Evolutionary conservation across 108 stramenopile genomes (phyloP), one percentile per base, ranked within the genome.

Genomic region (Craspedostauros australis): DNA sequence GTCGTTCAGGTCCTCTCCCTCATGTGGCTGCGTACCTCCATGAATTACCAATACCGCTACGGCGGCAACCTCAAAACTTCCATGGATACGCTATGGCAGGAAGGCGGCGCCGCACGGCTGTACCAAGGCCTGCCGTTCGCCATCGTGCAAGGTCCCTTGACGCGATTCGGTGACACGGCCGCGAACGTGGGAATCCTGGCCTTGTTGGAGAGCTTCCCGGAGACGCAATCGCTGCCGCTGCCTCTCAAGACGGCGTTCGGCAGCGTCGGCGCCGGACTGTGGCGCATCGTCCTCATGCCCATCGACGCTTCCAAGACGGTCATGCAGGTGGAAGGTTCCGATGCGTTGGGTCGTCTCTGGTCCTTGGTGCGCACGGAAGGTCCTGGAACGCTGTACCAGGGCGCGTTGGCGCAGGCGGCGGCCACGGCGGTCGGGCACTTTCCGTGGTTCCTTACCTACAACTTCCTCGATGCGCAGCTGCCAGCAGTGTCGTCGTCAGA

Each of bases 11-110:
- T 98, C 14, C 51, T 66, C 38, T 68, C 76, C 25, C 77, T 99
- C 40, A 99, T 99, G 98, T 99, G 98, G 98, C 52, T 99, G 29
- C 73, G 98, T 12, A 99, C 98, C 0, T 64, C 82, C 33, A 90
- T 95, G 77, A 95, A 90, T 55, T 79, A 82, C 43, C 88, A 90
- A 51, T 90, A 90, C 70, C 68, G 84, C 21, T 84, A 84, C 54
- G 88, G 88, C 18, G 88, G 88, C 15, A 70, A 70, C 30, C 56
- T 90, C 12, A 28, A 15, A 16, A 55, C 63, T 7, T 75, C 77
- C n/a, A 54, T 95, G 8, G 62, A 79, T 29, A 64, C 66, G 43
- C 47, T 97, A 39, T 97, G 93, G 76, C 38, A 57, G 0, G 91
- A 97, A 47, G 96, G 96, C 8, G 96, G 96, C 1, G 72, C 95